Evolutionary conservation across 768 basidiomycete genomes (phyloP), one percentile per base, ranked within the genome.

Genomic region (Phaeotremella fagi): DNA sequence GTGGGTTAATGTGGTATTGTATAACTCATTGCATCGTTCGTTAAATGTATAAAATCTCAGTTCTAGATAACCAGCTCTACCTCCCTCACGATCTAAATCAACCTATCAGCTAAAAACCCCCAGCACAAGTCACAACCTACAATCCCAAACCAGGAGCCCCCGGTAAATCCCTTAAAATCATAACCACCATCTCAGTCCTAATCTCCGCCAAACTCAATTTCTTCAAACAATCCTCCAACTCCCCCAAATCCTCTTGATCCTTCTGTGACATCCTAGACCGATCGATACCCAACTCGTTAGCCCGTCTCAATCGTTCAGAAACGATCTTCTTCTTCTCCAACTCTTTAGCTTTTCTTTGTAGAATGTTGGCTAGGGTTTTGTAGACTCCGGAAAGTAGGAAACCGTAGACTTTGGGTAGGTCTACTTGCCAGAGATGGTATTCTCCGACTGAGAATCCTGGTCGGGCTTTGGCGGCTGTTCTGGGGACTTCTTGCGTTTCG

Each of bases 401-500:
- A 20, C 85, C 82, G 66, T 87, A 89, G 9, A 88, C 87, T 69
- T 90, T 87, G 29, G 81, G 77, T 7, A 88, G 79, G 75, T 97
- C 90, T 47, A 95, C 86, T 72, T 86, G 90, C 94, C 94, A 98
- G 27, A 97, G 82, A 76, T 70, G 68, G 33, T 59, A 59, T 54
- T 66, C 64, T 9, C 59, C 54, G 5, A 58, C 54, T 3, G 58
- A 18, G 15, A 59, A 23, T 24, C 54, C 58, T 16, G 52, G 82
- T 3, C 90, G 88, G 72, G 89, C 88, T 44, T 90, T 86, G 70
- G 94, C 90, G 20, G 86, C 84, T 61, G 84, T 87, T 75, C 86
- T 87, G 3, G 95, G 87, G 1, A 97, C 85, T 74, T 97, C 92
- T 77, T 95, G 90, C 11, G 87, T 85, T 67, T 87, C 89, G 63